Evolutionary conservation across 2,329 filamentous ascomycete genomes (phyloP).

Genomic region (Fusarium sp.): DNA sequence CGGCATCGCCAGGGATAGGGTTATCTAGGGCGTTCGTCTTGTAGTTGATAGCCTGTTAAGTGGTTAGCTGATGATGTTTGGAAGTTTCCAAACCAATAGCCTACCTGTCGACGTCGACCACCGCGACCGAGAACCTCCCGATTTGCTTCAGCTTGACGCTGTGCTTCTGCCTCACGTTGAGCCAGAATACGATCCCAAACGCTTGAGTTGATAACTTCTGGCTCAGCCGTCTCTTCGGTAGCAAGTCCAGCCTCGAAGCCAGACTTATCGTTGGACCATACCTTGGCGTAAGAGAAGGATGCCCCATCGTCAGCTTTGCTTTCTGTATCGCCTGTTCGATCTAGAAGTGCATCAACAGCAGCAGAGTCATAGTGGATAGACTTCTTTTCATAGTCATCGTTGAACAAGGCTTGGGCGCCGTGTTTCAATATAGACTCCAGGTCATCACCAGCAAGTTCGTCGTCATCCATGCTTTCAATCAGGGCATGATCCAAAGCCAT

Average conservation of each 20-base stretch:
- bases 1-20: constrained; percentile 43
- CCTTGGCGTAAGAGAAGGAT: constrained; percentile 88
- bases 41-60: constrained; percentile 52
- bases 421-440: constrained; percentile 89
- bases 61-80: constrained; percentile 27
- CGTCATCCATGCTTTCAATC: constrained; percentile 89
- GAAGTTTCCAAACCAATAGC: constrained; percentile 11
- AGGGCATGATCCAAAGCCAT: constrained; percentile 95
- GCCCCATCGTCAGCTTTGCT: constrained; percentile 77
- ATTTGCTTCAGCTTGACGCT: constrained; percentile 74
- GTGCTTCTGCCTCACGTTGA: constrained; percentile 82
- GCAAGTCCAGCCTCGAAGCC: constrained; percentile 73
- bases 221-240: constrained; percentile 62
- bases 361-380: constrained; percentile 85
- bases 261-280: constrained; percentile 88
- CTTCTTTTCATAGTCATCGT: constrained; percentile 74
- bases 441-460: constrained; percentile 83
- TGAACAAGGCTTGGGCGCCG: constrained; percentile 88
- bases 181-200: constrained; percentile 93
- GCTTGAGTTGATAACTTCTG: constrained; percentile 69
- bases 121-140: constrained; percentile 87
- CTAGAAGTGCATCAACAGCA: constrained; percentile 90
- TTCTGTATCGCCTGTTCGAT: constrained; percentile 83
- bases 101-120: constrained; percentile 72
- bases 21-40: constrained; percentile 43